Conservation (phyloP, 805 yeast genomes). For the Pichia cephalocereana region DNA sequence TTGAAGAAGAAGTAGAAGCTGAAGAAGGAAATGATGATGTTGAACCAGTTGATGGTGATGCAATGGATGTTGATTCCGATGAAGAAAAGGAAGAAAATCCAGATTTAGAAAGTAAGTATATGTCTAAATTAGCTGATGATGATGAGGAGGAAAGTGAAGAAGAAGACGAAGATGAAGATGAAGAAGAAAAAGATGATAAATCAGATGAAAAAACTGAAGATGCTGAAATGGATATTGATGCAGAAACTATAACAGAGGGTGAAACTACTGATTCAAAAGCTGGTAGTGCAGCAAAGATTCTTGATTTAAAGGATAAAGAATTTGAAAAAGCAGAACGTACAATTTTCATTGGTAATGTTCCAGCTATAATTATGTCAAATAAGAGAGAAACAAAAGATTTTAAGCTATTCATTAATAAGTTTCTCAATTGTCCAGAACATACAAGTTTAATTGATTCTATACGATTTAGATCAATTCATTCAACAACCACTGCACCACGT, state of each 20-base stretch:
- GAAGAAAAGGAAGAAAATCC: constrained; percentile 16
- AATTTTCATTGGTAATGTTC: constrained; percentile 80
- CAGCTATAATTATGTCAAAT: constrained; percentile 52
- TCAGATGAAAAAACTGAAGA: constrained; percentile 7
- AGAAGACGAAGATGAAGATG: constrained; percentile 1
- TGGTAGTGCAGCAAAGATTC: constrained; percentile 33
- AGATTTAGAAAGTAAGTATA: constrained; percentile 11
- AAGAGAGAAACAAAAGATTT: constrained; percentile 55
- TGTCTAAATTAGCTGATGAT: constrained; percentile 18
- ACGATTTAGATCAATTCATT: constrained; percentile 88
- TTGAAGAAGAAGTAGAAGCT: constrained; percentile 12
- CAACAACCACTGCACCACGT: constrained; percentile 80
- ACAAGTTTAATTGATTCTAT: constrained; percentile 47
- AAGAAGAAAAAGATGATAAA: constrained; percentile 12
- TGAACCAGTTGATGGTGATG: constrained; percentile 12
- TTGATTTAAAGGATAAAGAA: constrained; percentile 63
- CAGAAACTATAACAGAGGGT: too few species aligned
- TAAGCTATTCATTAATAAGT: constrained; percentile 47
- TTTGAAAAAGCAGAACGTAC: constrained; percentile 77
- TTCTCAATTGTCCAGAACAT: constrained; percentile 10
- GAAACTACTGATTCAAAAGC: constrained; percentile 15
- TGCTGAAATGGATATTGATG: too few species aligned
- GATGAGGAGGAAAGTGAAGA: constrained; percentile 16
- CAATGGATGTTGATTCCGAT: constrained; percentile 21
- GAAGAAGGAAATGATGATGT: constrained; percentile 16